Evolutionary conservation across 768 basidiomycete genomes (phyloP).

Genomic region (Dentipellis sp.): DNA sequence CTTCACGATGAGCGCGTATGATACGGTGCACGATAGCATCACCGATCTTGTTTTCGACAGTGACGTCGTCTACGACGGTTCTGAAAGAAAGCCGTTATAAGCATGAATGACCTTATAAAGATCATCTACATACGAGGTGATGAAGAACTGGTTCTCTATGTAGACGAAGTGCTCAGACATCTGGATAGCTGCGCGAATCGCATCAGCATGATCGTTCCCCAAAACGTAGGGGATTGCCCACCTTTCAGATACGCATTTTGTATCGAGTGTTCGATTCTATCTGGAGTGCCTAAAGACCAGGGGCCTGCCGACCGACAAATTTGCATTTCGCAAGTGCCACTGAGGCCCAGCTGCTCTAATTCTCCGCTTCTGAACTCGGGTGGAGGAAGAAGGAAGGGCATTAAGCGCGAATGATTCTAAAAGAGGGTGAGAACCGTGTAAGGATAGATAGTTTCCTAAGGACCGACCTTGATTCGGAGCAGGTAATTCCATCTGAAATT

Average conservation of each 20-base stretch:
- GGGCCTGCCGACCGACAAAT: slow-evolving; percentile 92
- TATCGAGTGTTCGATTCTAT: slow-evolving; percentile 82
- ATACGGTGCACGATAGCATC: slow-evolving; percentile 90
- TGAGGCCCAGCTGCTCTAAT: slow-evolving; percentile 68
- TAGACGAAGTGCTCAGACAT: slow-evolving; percentile 96
- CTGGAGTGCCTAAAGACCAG: slow-evolving; percentile 91
- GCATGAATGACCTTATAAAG: background rate
- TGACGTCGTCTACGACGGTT: slow-evolving; percentile 76
- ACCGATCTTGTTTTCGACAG: slow-evolving; percentile 89
- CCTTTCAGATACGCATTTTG: slow-evolving; percentile 93
- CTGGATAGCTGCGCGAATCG: slow-evolving; percentile 58
- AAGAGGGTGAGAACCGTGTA: background rate
- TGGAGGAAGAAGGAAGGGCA: slow-evolving; percentile 93
- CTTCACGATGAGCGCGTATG: slow-evolving; percentile 74
- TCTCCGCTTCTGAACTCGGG: slow-evolving; percentile 85
- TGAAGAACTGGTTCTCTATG: slow-evolving; percentile 94
- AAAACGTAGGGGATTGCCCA: slow-evolving; percentile 15
- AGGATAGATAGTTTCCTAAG: background rate
- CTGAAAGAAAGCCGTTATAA: slow-evolving; percentile 26
- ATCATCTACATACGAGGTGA: slow-evolving; percentile 57
- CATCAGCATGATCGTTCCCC: background rate
- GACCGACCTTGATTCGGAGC: slow-evolving; percentile 76
- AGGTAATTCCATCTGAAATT: slow-evolving; percentile 82
- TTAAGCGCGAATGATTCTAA: slow-evolving; percentile 81
- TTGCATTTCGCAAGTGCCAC: slow-evolving; percentile 95